Base-by-base conservation (phyloP, 2,329 filamentous ascomycete genomes). In the Sarocladium strictum region DNA sequence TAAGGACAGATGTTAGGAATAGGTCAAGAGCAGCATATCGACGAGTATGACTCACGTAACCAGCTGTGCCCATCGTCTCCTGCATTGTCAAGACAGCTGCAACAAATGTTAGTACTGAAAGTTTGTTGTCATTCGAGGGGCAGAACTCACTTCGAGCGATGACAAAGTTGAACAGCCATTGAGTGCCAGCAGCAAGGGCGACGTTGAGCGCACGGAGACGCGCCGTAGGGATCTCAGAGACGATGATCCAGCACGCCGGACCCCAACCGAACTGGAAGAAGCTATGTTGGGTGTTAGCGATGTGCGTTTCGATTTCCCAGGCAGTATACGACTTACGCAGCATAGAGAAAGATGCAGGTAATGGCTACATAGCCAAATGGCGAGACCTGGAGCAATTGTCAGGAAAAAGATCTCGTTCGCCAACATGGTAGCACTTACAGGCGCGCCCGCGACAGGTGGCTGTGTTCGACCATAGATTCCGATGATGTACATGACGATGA, bases 141-240 rank as follows among this genome's bases (percentile, higher is more conserved):
- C 14, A n/a, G 7, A 17, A 62, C 66, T 61, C 59, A 69, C 66
- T 83, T 55, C 83, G 73, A 1, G 86, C 85, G 55, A 89, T 83
- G 10, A 88, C 79, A 57, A 89, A 87, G 64, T 90, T 90, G 68
- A 89, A 89, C 3, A 89, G 67, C 85, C 85, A 88, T 62, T 89
- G 85, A 0, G 83, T 87, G 1, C 81, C 83, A 1, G 86, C 85
- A 0, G 79, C 85, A 47, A 89, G 74, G 1, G 85, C 79, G 6
- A 89, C 85, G 62, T 88, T 89, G 59, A 86, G 70, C 17, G 81
- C 81, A 54, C 86, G 74, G 7, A 89, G 73, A 32, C 86, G 75
- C 0, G 84, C 83, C 6, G 83, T 84, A 0, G 85, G 85, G 56
- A 89, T 89, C 67, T 90, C 86, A 24, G 65, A 68, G 2, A 87